Evolutionary conservation across 129 eudicot species (phyloP).

Genomic region (Chrysanthemum makinoi): DNA sequence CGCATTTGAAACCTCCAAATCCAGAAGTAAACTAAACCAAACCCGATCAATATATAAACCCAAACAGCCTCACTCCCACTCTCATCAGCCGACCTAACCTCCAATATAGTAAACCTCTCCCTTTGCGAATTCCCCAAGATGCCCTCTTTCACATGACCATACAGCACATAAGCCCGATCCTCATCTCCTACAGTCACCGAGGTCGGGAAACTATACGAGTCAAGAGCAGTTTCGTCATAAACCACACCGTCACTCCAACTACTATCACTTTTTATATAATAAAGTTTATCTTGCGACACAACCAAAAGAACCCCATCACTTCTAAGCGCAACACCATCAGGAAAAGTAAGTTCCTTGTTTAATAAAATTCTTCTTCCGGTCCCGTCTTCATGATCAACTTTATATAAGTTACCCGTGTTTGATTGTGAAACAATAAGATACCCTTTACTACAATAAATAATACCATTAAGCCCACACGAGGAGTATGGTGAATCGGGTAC

Average conservation of each 20-base stretch:
- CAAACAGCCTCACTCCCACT: conserved; percentile 55
- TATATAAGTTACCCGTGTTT: conserved; percentile 70
- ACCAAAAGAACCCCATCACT: conserved; percentile 77
- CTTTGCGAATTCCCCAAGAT: conserved; percentile 54
- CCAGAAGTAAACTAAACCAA: conserved; percentile 77
- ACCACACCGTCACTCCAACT: conserved; percentile 81
- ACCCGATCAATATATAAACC: conserved; percentile 69
- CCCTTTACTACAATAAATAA: conserved; percentile 51
- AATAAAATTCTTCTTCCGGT: conserved; percentile 45
- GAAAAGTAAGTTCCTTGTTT: conserved; percentile 48
- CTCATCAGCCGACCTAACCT: conserved; percentile 62
- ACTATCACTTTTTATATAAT: conserved; percentile 63
- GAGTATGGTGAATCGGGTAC: conserved; percentile 28
- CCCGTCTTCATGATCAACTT: conserved; percentile 60
- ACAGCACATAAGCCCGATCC: conserved; percentile 77
- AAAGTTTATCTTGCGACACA: conserved; percentile 57
- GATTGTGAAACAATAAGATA: conserved; percentile 68
- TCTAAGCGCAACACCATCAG: conserved; percentile 72
- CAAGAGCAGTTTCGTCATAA: conserved; percentile 84
- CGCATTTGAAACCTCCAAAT: conserved; percentile 85
- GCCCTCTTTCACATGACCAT: conserved; percentile 78
- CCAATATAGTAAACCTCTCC: conserved; percentile 59
- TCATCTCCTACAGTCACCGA: conserved; percentile 70
- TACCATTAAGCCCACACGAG: conserved; percentile 66
- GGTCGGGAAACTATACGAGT: conserved; percentile 51